A percentile compares a stretch with the other conserved stretches of the same genome.
Evolutionary conservation across 2,329 filamentous ascomycete species (phyloP).

Genomic region (Epichloe sibirici): DNA sequence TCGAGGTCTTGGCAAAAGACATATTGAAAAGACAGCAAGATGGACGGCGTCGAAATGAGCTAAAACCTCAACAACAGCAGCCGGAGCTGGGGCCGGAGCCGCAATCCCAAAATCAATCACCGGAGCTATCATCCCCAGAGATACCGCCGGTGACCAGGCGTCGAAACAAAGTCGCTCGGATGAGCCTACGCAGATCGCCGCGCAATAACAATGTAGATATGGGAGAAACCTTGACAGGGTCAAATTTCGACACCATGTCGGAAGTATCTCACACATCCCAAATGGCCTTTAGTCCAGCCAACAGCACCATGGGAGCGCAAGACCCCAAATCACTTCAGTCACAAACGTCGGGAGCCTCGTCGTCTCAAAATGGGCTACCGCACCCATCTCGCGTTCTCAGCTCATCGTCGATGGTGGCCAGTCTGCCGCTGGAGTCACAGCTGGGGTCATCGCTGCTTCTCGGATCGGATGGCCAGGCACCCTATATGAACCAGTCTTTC

Average conservation of each 20-base stretch:
- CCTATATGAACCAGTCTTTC: constrained; percentile 23
- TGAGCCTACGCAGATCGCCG: constrained; percentile 9
- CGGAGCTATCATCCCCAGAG: constrained; percentile 1
- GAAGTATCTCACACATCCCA: constrained; percentile 13
- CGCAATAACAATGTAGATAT: constrained; percentile 9
- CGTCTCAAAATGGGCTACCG: constrained; percentile 9
- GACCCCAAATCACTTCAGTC: constrained; percentile 13
- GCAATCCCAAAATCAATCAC: not conserved
- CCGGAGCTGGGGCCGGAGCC: not conserved
- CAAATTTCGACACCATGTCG: constrained; percentile 14
- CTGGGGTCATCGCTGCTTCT: constrained; percentile 28
- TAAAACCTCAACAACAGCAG: constrained; percentile 10
- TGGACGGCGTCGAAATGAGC: constrained; percentile 46
- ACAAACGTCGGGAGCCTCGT: constrained; percentile 10
- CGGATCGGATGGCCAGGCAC: constrained; percentile 23
- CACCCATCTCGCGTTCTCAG: constrained; percentile 15
- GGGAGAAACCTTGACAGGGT: constrained; percentile 10
- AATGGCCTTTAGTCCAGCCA: constrained; percentile 13
- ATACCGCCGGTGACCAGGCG: not conserved
- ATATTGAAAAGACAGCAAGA: constrained; percentile 67
- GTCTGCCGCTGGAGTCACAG: constrained; percentile 21
- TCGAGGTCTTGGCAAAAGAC: constrained; percentile 62
- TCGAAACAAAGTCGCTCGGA: constrained; percentile 1
- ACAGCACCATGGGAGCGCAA: constrained; percentile 10
- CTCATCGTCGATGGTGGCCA: constrained; percentile 11